A percentile compares a stretch with the other conserved stretches of the same genome.
phyloP scores from a whole-genome alignment of 306 rosid species.

The Vigna reflexopilosa region DNA sequence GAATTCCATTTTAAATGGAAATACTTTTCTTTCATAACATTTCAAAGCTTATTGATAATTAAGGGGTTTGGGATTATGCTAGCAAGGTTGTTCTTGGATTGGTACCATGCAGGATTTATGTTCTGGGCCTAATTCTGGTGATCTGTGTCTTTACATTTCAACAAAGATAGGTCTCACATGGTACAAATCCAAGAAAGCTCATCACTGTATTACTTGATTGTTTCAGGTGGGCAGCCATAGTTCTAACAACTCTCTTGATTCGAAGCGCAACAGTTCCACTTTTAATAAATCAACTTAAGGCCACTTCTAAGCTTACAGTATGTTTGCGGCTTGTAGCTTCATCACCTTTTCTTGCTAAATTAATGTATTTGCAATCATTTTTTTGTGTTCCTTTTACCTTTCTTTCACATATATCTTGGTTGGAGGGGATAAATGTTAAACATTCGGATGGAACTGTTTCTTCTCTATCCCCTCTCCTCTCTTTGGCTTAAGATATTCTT shows the following conservation, averaged over 20 bases:
- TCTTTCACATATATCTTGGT: constrained; percentile 17
- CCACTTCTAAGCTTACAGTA: constrained; percentile 78
- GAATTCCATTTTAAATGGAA: neutral
- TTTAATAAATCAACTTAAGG: constrained; percentile 75
- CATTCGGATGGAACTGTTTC: constrained; percentile 25
- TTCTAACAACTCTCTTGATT: constrained; percentile 68
- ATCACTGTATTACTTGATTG: constrained; percentile 28
- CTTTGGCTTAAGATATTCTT: constrained; percentile 11
- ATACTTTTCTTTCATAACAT: constrained; percentile 1
- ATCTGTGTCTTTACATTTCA: neutral
- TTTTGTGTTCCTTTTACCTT: constrained; percentile 25
- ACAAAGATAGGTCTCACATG: constrained; percentile 33
- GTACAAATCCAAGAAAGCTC: constrained; percentile 22
- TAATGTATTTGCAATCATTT: neutral
- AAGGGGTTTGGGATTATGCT: neutral
- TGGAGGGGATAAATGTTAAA: constrained; percentile 12
- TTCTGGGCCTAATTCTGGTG: neutral
- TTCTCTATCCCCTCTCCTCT: constrained; percentile 18
- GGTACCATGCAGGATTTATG: neutral
- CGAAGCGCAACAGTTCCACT: constrained; percentile 73
- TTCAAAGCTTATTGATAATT: neutral
- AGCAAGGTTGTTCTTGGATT: neutral
- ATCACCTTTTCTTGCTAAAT: constrained; percentile 1
- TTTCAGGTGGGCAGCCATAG: constrained; percentile 93
- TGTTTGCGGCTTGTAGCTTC: constrained; percentile 46